phyloP scores from a whole-genome alignment of 2,329 filamentous ascomycete species.

The Ophiostoma pallidulum region DNA sequence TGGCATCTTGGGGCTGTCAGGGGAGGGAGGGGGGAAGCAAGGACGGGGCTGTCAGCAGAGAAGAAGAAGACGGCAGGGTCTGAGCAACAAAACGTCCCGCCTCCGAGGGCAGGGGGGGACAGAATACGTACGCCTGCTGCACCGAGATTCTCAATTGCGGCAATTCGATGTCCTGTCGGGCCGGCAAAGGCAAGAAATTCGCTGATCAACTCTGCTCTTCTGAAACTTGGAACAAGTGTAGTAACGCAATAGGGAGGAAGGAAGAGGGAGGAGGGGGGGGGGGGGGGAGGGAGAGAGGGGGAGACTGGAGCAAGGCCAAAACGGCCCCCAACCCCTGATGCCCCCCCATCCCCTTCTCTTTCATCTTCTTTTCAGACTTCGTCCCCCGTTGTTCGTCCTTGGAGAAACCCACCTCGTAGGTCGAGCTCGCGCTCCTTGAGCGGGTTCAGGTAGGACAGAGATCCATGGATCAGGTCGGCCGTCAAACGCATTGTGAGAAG shows the following conservation, averaged over 20 bases:
- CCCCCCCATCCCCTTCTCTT: neutral
- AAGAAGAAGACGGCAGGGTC: conserved; percentile 1
- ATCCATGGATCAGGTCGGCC: conserved; percentile 84
- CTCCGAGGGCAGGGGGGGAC: too few species aligned
- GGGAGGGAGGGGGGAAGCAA: neutral
- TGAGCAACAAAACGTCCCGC: conserved; percentile 11
- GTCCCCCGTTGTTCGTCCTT: too few species aligned
- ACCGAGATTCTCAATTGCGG: conserved; percentile 94
- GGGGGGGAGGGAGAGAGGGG: too few species aligned
- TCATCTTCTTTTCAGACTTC: conserved; percentile 4
- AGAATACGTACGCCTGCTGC: conserved; percentile 67
- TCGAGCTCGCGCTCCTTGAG: conserved; percentile 98
- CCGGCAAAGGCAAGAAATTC: conserved; percentile 34
- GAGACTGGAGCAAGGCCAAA: too few species aligned
- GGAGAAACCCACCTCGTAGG: conserved; percentile 78
- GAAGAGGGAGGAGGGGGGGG: too few species aligned
- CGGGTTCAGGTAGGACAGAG: conserved; percentile 96
- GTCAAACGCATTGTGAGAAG: conserved; percentile 77
- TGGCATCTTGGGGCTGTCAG: conserved; percentile 77
- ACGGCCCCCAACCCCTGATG: too few species aligned
- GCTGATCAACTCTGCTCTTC: conserved; percentile 77
- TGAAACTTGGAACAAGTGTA: conserved; percentile 51
- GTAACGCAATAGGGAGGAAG: conserved; percentile 35
- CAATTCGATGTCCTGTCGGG: conserved; percentile 89
- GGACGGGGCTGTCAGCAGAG: conserved; percentile 3